Percentiles rank a stretch among this genome's conserved stretches.
Conservation (phyloP, 2,329 filamentous ascomycete species). For the Calonectria pteridis region DNA sequence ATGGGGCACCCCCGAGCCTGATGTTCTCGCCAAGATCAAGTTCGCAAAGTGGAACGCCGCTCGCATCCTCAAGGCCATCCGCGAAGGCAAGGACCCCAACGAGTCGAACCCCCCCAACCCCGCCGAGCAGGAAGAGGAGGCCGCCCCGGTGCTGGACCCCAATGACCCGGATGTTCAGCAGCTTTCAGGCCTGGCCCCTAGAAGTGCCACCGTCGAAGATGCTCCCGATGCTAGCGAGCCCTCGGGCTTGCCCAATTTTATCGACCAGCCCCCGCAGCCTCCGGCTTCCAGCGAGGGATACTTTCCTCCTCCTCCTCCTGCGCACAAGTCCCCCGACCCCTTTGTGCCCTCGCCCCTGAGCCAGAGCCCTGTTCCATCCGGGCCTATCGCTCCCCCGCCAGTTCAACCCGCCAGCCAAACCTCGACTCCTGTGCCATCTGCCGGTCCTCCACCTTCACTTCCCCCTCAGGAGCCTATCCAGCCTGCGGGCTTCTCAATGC, state of each 20-base stretch:
- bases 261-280: slow-evolving; percentile 42
- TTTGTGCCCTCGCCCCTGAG: slow-evolving; percentile 53
- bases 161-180: slow-evolving; percentile 74
- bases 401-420: slow-evolving; percentile 21
- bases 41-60: slow-evolving; percentile 97
- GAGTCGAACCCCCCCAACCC: slow-evolving; percentile 86
- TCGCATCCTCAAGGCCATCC: slow-evolving; percentile 90
- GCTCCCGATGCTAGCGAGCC: slow-evolving; percentile 59
- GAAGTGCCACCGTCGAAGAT: slow-evolving; percentile 65
- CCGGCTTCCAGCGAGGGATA: slow-evolving; percentile 46
- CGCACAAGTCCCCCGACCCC: slow-evolving; percentile 37
- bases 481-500: slow-evolving; percentile 26
- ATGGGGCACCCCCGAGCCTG: slow-evolving; percentile 81
- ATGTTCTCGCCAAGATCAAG: slow-evolving; percentile 88
- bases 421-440: slow-evolving; percentile 9
- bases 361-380: slow-evolving; percentile 42
- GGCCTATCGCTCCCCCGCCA: slow-evolving; percentile 35
- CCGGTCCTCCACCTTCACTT: slow-evolving; percentile 4
- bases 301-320: slow-evolving; percentile 43
- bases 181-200: slow-evolving; percentile 51
- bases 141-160: slow-evolving; percentile 65
- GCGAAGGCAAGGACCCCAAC: slow-evolving; percentile 92
- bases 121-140: slow-evolving; percentile 57
- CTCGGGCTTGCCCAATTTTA: slow-evolving; percentile 42
- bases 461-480: slow-evolving; percentile 30